Conservation (phyloP, 257 asterid genomes). For the Solanum chiquidenum region DNA sequence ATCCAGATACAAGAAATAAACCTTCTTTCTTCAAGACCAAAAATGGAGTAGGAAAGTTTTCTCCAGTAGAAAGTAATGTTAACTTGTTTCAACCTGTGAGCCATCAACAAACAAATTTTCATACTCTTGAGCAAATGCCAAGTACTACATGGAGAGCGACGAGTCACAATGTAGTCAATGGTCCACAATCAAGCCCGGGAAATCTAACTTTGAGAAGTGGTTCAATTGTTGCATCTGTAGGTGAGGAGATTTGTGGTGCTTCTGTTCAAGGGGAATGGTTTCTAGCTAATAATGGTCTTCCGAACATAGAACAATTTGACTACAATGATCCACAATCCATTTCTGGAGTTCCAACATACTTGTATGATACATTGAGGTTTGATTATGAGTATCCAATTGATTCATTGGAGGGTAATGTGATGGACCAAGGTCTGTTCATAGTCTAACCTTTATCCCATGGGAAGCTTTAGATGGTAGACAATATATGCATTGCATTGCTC, state of each 20-base stretch:
- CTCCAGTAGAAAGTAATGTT: slow-evolving; percentile 16
- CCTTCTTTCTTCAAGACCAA: slow-evolving; percentile 12
- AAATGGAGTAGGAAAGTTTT: slow-evolving; percentile 13
- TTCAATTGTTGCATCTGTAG: slow-evolving; percentile 27
- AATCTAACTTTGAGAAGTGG: slow-evolving; percentile 21
- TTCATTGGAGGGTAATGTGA: slow-evolving; percentile 46
- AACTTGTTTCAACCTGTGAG: slow-evolving; percentile 30
- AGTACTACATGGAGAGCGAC: slow-evolving; percentile 24
- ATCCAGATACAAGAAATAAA: neutral
- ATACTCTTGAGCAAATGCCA: slow-evolving; percentile 17
- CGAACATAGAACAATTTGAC: slow-evolving; percentile 19
- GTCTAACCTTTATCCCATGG: slow-evolving; percentile 18
- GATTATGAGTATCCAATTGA: slow-evolving; percentile 42
- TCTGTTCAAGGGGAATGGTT: slow-evolving; percentile 29
- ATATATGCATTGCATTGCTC: neutral
- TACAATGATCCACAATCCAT: slow-evolving; percentile 27
- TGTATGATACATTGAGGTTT: slow-evolving; percentile 36
- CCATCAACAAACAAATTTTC: slow-evolving; percentile 7
- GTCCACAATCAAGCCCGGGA: slow-evolving; percentile 20
- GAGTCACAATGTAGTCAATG: slow-evolving; percentile 21
- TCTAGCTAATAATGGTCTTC: slow-evolving; percentile 13
- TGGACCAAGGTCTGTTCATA: slow-evolving; percentile 63
- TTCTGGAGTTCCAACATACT: slow-evolving; percentile 28
- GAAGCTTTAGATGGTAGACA: neutral
- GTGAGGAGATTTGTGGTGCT: slow-evolving; percentile 22